These are phyloP conservation scores for Suillus ampliporus DNA, from an alignment of 768 basidiomycete genomes.

Conservation along the genomic window DNA sequence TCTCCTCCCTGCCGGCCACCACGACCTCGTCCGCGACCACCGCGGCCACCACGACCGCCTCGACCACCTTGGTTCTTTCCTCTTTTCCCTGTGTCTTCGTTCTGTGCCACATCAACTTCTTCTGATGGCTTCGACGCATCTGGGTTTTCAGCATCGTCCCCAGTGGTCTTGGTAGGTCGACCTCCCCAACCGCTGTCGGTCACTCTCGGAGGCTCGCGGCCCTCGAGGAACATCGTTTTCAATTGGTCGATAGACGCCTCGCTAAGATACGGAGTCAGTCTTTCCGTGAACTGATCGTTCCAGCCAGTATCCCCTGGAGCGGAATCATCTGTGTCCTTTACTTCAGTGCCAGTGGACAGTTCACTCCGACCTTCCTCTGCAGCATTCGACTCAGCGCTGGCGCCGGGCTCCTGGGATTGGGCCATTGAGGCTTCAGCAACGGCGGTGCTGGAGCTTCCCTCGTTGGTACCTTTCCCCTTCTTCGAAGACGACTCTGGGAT, in stretches of 20 bases:
- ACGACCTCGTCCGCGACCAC: constrained; percentile 52
- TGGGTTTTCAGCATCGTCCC: constrained; percentile 27
- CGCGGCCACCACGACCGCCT: constrained; percentile 45
- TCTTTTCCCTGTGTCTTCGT: constrained; percentile 38
- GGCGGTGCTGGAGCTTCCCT: constrained; percentile 19
- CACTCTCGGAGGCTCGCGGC: constrained; percentile 74
- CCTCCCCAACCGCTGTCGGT: constrained; percentile 80
- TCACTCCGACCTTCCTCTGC: constrained; percentile 5
- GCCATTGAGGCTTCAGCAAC: constrained; percentile 11
- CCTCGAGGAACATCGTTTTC: constrained; percentile 80
- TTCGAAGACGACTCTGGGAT: constrained; percentile 66
- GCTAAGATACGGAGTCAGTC: constrained; percentile 68
- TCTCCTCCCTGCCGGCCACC: constrained; percentile 48
- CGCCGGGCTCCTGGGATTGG: not conserved
- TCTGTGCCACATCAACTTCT: constrained; percentile 24
- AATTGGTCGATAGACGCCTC: constrained; percentile 62
- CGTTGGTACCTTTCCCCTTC: constrained; percentile 35
- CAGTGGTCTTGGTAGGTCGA: constrained; percentile 43
- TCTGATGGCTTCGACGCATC: constrained; percentile 15
- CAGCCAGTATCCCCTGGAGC: constrained; percentile 54
- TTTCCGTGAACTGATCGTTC: constrained; percentile 63
- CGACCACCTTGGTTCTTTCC: constrained; percentile 41
- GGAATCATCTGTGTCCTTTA: constrained; percentile 20
- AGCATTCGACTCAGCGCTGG: constrained; percentile 12
- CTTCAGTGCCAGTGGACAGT: constrained; percentile 12